Base-by-base conservation (phyloP, 805 yeast species). In the Metschnikowia borealis region DNA sequence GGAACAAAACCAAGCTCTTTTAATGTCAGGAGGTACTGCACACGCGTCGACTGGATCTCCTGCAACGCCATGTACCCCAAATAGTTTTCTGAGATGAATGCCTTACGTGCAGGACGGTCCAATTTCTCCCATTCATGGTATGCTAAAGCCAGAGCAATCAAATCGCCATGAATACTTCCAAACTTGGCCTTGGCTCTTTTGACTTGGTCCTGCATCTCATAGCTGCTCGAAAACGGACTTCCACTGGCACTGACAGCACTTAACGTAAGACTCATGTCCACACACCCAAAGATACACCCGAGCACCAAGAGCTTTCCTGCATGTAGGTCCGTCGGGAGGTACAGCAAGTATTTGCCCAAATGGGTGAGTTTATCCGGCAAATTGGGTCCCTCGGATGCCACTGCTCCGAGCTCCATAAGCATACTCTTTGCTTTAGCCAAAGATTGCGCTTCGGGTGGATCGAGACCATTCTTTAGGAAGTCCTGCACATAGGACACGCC, bases 311-410 rank as follows among this genome's bases (percentile, higher is more conserved):
- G 67, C 60, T 92, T 92, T 7, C 96, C 97, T 44, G 89, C 85
- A 53, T 81, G 84, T 40, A 92, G 79, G 64, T 92, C 98, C 1
- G 87, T 83, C 1, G 99, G 99, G 52, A 92, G 72, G 61, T 85
- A 73, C 0, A 97, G 85, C 34, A 92, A 73, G 59, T 85, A 89
- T 39, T 73, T 77, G 18, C 99, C 99, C 41, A 92, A 69, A 50
- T 88, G 81, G 0, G 98, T 85, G 36, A 91, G 71, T 3, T 49
- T 48, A 62, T 72, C 69, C 17, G 11, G 54, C 55, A 3, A 4
- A 11, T 67, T 69, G 5, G 45, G 37, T 4, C 26, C 45, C 18
- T 48, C 52, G 1, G 42, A 41, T 17, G 68, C 68, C 43, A 94
- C 62, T 3, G 96, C 89, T 0, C 97, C 97, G 42, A 88, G 78